Evolutionary conservation across 2,329 filamentous ascomycete species (phyloP).

Genomic region (Paecilomyces dactylethromorphus): DNA sequence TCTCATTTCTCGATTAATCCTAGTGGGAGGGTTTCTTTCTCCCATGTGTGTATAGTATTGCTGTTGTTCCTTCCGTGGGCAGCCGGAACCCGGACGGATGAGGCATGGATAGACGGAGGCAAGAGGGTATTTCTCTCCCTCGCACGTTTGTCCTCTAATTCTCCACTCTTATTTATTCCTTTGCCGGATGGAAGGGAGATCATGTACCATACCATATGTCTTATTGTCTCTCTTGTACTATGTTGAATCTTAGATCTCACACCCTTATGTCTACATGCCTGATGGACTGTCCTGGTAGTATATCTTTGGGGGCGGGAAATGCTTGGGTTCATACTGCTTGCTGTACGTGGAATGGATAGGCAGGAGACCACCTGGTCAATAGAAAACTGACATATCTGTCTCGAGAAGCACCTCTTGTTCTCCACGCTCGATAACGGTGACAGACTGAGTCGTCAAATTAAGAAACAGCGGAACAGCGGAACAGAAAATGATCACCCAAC

Average conservation of each 20-base stretch:
- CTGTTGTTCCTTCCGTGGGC: neutral
- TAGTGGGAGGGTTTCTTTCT: neutral
- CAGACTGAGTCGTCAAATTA: no score
- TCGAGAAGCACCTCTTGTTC: no score
- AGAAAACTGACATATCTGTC: neutral
- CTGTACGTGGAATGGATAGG: neutral
- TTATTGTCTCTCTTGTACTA: neutral
- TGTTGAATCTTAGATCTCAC: neutral
- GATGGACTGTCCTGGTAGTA: neutral
- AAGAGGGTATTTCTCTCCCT: neutral
- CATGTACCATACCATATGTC: constrained; percentile 17
- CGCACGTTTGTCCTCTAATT: constrained; percentile 4
- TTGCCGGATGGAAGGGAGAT: constrained; percentile 7
- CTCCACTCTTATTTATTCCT: constrained; percentile 15
- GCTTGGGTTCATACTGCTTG: neutral
- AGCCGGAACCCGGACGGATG: neutral
- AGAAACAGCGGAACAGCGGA: no score
- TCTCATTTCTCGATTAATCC: neutral
- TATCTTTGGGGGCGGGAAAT: neutral
- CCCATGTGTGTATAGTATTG: neutral
- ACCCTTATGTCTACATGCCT: neutral
- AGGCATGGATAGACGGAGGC: neutral
- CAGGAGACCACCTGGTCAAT: neutral
- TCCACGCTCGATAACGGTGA: no score
- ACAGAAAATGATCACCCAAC: no score